A percentile compares a stretch with the other conserved stretches of the same genome.
These are phyloP conservation scores for Plasmopara halstedii DNA, from an alignment of 352 stramenopile genomes.

Conservation along the genomic window DNA sequence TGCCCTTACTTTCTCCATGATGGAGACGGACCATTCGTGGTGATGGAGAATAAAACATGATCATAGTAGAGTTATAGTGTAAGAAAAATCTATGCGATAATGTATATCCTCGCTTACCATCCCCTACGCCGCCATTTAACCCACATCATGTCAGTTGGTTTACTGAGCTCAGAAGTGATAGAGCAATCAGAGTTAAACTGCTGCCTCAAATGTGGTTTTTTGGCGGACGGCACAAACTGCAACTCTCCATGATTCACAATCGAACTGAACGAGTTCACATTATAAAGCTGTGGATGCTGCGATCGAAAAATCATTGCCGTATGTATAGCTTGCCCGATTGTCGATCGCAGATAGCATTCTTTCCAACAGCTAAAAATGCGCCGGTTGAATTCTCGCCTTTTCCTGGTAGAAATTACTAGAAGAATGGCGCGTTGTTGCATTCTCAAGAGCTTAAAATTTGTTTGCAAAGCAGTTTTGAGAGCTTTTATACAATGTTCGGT, in stretches of 20 bases:
- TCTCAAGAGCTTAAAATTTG: slow-evolving; percentile 3
- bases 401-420: neutral
- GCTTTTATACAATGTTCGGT: slow-evolving; percentile 6
- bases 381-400: slow-evolving; percentile 5
- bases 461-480: neutral
- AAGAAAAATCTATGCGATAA: too few relatives aligned
- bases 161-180: too few relatives aligned
- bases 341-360: slow-evolving; percentile 34
- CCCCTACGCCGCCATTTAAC: too few relatives aligned
- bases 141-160: too few relatives aligned
- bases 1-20: too few relatives aligned
- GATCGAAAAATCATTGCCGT: slow-evolving; percentile 43
- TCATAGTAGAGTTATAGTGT: too few relatives aligned
- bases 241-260: neutral
- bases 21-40: too few relatives aligned
- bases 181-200: neutral
- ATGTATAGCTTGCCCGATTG: slow-evolving; percentile 54
- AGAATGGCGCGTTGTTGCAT: slow-evolving; percentile 10
- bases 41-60: too few relatives aligned
- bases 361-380: slow-evolving; percentile 41
- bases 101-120: too few relatives aligned
- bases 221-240: slow-evolving; percentile 2
- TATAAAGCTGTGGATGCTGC: slow-evolving; percentile 1
- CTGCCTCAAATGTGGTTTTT: neutral
- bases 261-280: neutral